Conservation (phyloP, 1,284 basidiomycete genomes). For the Trametes polyzona region DNA sequence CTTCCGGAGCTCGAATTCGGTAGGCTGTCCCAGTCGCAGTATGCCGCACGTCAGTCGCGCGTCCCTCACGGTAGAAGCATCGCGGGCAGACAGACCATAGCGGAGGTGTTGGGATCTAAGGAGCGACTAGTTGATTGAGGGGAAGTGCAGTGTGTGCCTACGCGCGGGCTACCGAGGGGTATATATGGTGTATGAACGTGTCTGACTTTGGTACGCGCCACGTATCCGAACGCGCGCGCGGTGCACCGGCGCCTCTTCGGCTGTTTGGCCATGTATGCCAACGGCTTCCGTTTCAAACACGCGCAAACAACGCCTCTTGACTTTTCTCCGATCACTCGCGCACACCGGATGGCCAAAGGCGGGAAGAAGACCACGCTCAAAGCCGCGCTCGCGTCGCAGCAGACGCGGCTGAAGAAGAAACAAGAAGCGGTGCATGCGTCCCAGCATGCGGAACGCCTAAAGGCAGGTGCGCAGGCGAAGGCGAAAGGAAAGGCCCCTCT, state of each 20-base stretch:
- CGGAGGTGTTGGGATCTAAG: constrained; percentile 20
- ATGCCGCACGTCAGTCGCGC: neutral
- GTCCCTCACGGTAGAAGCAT: neutral
- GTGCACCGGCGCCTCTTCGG: neutral
- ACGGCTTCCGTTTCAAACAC: constrained; percentile 43
- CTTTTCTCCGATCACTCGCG: constrained; percentile 15
- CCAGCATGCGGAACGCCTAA: constrained; percentile 52
- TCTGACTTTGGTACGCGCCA: constrained; percentile 22
- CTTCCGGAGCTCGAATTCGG: constrained; percentile 79
- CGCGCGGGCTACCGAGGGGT: constrained; percentile 12
- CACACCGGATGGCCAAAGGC: constrained; percentile 48
- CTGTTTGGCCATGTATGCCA: constrained; percentile 31
- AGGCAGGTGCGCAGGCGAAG: constrained; percentile 35
- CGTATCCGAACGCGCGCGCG: constrained; percentile 13
- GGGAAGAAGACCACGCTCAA: constrained; percentile 62
- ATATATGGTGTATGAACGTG: constrained; percentile 21
- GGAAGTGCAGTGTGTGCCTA: neutral
- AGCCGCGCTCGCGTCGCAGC: constrained; percentile 66
- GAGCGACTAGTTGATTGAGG: constrained; percentile 23
- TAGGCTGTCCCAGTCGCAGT: constrained; percentile 36
- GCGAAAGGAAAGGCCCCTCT: constrained; percentile 31
- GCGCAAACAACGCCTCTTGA: constrained; percentile 25
- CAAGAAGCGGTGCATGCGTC: constrained; percentile 51
- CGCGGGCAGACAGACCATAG: constrained; percentile 37
- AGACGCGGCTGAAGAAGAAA: constrained; percentile 66